A percentile compares a stretch with the other conserved stretches of the same genome.
Conservation (phyloP, 2,329 filamentous ascomycete genomes). For the Claviceps pazoutovae region DNA sequence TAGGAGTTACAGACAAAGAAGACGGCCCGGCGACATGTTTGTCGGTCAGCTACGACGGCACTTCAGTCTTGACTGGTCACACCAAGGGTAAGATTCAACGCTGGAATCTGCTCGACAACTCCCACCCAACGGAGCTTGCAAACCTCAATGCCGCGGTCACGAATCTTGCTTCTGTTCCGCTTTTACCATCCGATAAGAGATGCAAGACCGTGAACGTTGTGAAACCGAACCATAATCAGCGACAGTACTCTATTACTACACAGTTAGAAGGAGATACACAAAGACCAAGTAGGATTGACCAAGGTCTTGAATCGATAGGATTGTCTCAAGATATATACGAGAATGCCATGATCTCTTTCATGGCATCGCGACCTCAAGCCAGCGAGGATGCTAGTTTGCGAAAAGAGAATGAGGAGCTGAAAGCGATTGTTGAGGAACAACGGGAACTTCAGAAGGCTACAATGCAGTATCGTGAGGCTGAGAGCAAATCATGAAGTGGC, state of each 20-base stretch:
- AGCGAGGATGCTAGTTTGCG: constrained; percentile 10
- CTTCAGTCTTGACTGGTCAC: constrained; percentile 67
- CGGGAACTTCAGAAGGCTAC: constrained; percentile 15
- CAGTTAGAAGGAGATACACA: constrained; percentile 40
- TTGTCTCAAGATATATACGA: constrained; percentile 34
- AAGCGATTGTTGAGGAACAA: constrained; percentile 31
- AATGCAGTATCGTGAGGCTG: constrained; percentile 2
- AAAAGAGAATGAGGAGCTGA: constrained; percentile 30
- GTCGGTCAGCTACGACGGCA: constrained; percentile 69
- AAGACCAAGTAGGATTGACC: constrained; percentile 28
- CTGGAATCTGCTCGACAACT: constrained; percentile 66
- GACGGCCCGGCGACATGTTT: constrained; percentile 53
- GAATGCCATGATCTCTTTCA: constrained; percentile 11
- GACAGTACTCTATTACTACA: constrained; percentile 50
- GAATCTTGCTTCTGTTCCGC: constrained; percentile 61
- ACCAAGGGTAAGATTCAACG: constrained; percentile 60
- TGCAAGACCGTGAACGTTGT: constrained; percentile 49
- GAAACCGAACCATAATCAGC: constrained; percentile 62
- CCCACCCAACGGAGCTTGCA: constrained; percentile 50
- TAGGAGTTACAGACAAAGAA: constrained; percentile 45
- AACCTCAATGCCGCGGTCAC: constrained; percentile 72
- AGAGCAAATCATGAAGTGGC: constrained; percentile 2
- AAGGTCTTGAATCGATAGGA: constrained; percentile 31
- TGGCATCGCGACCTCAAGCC: background rate
- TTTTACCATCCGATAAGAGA: constrained; percentile 28